phyloP scores from a whole-genome alignment of 768 basidiomycete species.

The Leccinum obscurum region DNA sequence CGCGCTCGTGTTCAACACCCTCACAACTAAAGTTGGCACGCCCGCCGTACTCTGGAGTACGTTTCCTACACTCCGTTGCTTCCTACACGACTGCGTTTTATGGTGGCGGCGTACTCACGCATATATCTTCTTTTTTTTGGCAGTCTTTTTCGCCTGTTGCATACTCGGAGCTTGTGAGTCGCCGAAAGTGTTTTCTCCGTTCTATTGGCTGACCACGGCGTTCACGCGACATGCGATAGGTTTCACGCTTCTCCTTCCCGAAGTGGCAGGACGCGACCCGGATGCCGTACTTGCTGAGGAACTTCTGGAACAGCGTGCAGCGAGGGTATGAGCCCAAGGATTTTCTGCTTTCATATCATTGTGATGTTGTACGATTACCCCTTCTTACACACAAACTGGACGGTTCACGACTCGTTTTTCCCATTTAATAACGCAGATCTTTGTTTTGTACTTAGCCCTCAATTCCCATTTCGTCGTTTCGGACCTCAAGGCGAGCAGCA shows the following conservation, averaged over 20 bases:
- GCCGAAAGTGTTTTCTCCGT: background rate
- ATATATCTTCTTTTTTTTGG: background rate
- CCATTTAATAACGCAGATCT: background rate
- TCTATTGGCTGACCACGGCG: background rate
- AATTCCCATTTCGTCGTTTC: background rate
- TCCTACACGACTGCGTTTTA: background rate
- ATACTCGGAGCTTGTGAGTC: constrained; percentile 51
- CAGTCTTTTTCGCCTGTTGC: constrained; percentile 71
- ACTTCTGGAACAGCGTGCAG: constrained; percentile 21
- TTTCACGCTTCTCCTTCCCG: constrained; percentile 50
- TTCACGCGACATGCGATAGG: constrained; percentile 11
- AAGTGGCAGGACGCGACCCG: constrained; percentile 51
- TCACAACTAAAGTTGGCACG: constrained; percentile 62
- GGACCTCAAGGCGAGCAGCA: background rate
- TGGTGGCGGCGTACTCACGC: background rate
- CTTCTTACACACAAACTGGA: no score
- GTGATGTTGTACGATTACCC: background rate
- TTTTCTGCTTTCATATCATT: background rate
- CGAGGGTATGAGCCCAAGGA: background rate
- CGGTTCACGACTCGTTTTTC: background rate
- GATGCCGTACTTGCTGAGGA: constrained; percentile 47
- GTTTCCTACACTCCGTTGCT: constrained; percentile 27
- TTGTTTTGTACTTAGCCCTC: background rate
- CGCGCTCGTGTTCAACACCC: constrained; percentile 68
- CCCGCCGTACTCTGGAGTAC: constrained; percentile 70